Evolutionary conservation across 2,329 filamentous ascomycete species (phyloP).

Genomic region (Basipetospora chlamydospora): DNA sequence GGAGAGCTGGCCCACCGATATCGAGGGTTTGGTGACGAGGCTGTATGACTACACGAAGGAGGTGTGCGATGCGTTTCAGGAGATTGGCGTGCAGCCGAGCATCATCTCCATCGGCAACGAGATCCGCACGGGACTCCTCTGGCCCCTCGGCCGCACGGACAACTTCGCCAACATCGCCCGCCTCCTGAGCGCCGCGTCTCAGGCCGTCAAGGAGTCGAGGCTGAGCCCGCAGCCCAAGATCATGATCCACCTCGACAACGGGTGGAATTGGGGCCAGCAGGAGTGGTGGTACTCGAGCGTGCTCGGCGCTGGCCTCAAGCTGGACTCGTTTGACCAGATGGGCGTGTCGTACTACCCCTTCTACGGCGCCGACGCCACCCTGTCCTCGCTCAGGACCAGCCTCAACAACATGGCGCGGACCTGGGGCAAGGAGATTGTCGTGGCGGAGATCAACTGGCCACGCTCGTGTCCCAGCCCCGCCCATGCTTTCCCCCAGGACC

Average conservation of each 20-base stretch:
- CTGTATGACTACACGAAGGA: slow-evolving; percentile 56
- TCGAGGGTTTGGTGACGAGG: slow-evolving; percentile 43
- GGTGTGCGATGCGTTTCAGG: slow-evolving; percentile 45
- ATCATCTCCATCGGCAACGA: slow-evolving; percentile 64
- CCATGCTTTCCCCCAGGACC: slow-evolving; percentile 45
- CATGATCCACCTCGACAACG: slow-evolving; percentile 62
- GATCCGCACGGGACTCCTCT: slow-evolving; percentile 52
- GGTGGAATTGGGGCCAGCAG: slow-evolving; percentile 56
- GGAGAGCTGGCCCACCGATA: slow-evolving; percentile 45
- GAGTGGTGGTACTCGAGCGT: slow-evolving; percentile 50
- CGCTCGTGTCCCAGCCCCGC: slow-evolving; percentile 42
- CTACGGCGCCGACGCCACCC: slow-evolving; percentile 44
- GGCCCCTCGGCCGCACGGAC: slow-evolving; percentile 43
- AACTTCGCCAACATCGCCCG: slow-evolving; percentile 45
- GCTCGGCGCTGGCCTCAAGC: slow-evolving; percentile 33
- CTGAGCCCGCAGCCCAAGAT: slow-evolving; percentile 46
- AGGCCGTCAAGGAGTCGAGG: slow-evolving; percentile 48
- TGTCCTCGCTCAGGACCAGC: slow-evolving; percentile 38
- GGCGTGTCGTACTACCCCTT: slow-evolving; percentile 64
- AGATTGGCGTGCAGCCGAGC: slow-evolving; percentile 36
- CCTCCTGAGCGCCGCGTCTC: slow-evolving; percentile 48
- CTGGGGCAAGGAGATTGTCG: slow-evolving; percentile 52
- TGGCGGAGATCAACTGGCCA: slow-evolving; percentile 61
- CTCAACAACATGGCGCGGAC: slow-evolving; percentile 43
- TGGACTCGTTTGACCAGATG: slow-evolving; percentile 53